phyloP scores from a whole-genome alignment of 345 rosid species.

The Salix suchowensis region DNA sequence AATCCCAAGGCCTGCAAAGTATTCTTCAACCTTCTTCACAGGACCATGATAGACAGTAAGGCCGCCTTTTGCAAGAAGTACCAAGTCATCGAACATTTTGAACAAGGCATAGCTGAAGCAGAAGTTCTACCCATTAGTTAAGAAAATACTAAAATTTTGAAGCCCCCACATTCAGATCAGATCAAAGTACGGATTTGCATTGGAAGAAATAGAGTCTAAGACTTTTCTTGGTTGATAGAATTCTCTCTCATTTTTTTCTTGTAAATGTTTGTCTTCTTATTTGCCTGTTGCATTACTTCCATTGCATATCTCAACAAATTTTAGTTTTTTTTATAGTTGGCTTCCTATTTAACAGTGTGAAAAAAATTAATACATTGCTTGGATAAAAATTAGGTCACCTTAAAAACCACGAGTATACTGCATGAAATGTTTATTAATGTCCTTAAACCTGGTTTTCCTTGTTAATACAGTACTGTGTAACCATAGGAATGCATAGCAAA shows the following conservation, averaged over 20 bases:
- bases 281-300: too few species aligned
- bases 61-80: conserved; percentile 90
- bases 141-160: not conserved
- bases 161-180: not conserved
- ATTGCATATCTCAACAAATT: too few species aligned
- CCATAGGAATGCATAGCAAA: not conserved
- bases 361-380: too few species aligned
- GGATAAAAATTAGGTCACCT: too few species aligned
- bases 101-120: conserved; percentile 82
- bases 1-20: conserved; percentile 77
- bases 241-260: too few species aligned
- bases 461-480: not conserved
- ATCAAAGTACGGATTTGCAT: not conserved
- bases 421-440: too few species aligned
- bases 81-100: conserved; percentile 75
- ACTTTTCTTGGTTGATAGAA: too few species aligned
- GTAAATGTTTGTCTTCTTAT: too few species aligned
- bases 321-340: too few species aligned
- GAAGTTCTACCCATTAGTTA: conserved; percentile 9
- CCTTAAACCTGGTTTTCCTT: not conserved
- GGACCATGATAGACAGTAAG: conserved; percentile 80
- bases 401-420: too few species aligned
- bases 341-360: too few species aligned
- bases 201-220: too few species aligned
- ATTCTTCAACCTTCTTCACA: conserved; percentile 66